Percentiles rank a stretch among this genome's conserved stretches.
phyloP scores from a whole-genome alignment of 2,329 filamentous ascomycete species.

The Lecanicillium sp. region DNA sequence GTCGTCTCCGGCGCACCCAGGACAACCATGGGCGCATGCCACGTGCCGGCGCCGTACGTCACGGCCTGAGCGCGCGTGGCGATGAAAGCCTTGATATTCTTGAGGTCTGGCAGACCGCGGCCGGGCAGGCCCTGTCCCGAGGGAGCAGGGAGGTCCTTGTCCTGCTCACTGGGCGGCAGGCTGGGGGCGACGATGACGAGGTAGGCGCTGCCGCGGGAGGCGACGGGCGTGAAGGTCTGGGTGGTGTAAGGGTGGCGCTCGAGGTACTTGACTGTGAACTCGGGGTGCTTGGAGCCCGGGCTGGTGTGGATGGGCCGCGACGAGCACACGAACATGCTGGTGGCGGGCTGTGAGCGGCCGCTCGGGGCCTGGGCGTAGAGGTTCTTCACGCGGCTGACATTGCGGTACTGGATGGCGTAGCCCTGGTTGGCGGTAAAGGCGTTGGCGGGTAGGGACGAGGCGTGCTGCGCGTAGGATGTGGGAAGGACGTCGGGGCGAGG shows the following conservation, averaged over 20 bases:
- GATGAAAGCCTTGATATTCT: slow-evolving; percentile 66
- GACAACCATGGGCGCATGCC: slow-evolving; percentile 94
- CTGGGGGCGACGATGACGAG: slow-evolving; percentile 86
- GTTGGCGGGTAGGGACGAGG: slow-evolving; percentile 31
- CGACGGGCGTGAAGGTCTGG: slow-evolving; percentile 83
- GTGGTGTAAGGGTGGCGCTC: slow-evolving; percentile 92
- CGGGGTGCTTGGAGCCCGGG: neutral
- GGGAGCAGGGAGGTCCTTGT: slow-evolving; percentile 20
- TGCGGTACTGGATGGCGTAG: slow-evolving; percentile 76
- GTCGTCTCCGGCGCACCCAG: slow-evolving; percentile 51
- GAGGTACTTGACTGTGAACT: slow-evolving; percentile 61
- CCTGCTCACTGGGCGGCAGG: slow-evolving; percentile 34
- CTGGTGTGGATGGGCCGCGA: slow-evolving; percentile 19
- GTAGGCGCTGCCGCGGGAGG: slow-evolving; percentile 47
- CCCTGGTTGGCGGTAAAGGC: slow-evolving; percentile 72
- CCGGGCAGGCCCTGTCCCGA: slow-evolving; percentile 40
- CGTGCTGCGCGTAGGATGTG: slow-evolving; percentile 33
- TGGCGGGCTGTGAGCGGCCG: slow-evolving; percentile 46
- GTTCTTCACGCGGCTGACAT: slow-evolving; percentile 67
- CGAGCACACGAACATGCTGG: slow-evolving; percentile 85
- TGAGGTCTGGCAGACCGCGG: slow-evolving; percentile 64
- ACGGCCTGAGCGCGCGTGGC: slow-evolving; percentile 74
- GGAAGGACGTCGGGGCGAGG: slow-evolving; percentile 52
- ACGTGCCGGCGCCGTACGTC: slow-evolving; percentile 85
- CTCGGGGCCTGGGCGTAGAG: slow-evolving; percentile 62